Evolutionary conservation across 306 rosid genomes (phyloP).

Genomic region (Vigna radiata): DNA sequence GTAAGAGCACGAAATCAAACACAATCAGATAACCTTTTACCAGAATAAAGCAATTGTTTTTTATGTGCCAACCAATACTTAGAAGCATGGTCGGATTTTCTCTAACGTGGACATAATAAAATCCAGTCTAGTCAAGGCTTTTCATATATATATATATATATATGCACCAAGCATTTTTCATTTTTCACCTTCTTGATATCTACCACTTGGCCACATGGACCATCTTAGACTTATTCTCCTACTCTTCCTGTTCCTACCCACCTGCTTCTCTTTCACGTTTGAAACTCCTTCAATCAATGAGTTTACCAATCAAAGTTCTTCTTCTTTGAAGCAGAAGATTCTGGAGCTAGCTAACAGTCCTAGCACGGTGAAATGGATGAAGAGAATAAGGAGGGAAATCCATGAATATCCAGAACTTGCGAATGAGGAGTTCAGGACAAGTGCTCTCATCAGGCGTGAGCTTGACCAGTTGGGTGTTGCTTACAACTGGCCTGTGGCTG

Average conservation of each 20-base stretch:
- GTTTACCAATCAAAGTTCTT: constrained; percentile 29
- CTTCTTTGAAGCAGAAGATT: constrained; percentile 51
- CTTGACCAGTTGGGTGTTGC: constrained; percentile 65
- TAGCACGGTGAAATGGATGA: constrained; percentile 68
- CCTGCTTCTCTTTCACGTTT: constrained; percentile 48
- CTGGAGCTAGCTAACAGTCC: constrained; percentile 64
- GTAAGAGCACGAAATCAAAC: neutral
- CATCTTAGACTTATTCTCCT: constrained; percentile 23
- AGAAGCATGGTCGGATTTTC: neutral
- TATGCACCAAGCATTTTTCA: neutral
- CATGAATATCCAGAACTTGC: constrained; percentile 90
- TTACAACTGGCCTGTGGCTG: constrained; percentile 85
- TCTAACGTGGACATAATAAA: neutral
- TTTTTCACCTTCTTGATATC: constrained; percentile 12
- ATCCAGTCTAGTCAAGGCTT: neutral
- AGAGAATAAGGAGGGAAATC: constrained; percentile 70
- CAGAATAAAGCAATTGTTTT: constrained; percentile 9
- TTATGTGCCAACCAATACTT: constrained; percentile 15
- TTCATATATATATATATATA: neutral
- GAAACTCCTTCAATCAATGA: constrained; percentile 22
- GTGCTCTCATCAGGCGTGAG: constrained; percentile 71
- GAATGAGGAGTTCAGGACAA: constrained; percentile 74
- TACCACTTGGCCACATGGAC: constrained; percentile 42
- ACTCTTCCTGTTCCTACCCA: constrained; percentile 33
- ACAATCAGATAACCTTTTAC: neutral